Conservation (phyloP, 2,329 filamentous ascomycete species). For the Lachnellula occidentalis region DNA sequence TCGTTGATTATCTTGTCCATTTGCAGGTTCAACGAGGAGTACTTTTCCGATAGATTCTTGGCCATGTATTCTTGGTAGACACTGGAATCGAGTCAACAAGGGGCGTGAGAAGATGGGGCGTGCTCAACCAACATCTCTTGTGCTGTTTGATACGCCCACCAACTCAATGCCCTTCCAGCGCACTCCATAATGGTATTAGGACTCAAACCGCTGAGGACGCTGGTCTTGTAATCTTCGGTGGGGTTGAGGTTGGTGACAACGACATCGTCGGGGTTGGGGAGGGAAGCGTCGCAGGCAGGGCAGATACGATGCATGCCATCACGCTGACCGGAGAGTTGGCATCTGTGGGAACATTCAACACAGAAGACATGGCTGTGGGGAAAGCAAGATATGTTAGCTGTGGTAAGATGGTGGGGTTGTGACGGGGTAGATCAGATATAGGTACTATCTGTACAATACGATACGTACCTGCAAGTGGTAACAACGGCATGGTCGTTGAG, state of each 20-base stretch:
- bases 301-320: constrained; percentile 53
- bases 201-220: constrained; percentile 73
- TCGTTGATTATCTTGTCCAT: constrained; percentile 70
- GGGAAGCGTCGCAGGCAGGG: constrained; percentile 66
- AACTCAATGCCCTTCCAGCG: constrained; percentile 69
- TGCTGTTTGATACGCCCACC: constrained; percentile 81
- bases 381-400: constrained; percentile 11
- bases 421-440: constrained; percentile 1
- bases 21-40: constrained; percentile 55
- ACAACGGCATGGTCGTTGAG: constrained; percentile 71
- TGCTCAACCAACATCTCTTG: constrained; percentile 65
- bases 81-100: constrained; percentile 36
- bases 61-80: constrained; percentile 73
- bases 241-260: constrained; percentile 68
- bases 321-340: constrained; percentile 51
- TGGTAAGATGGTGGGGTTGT: neutral
- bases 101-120: constrained; percentile 10
- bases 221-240: constrained; percentile 85
- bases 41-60: constrained; percentile 68
- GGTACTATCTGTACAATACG: neutral
- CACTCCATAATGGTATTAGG: constrained; percentile 84
- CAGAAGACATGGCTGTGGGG: constrained; percentile 76
- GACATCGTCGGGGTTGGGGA: constrained; percentile 70
- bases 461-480: constrained; percentile 74
- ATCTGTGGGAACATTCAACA: constrained; percentile 60